Evolutionary conservation across 768 basidiomycete genomes (phyloP).

Genomic region (Pulveroboletus ravenelii): DNA sequence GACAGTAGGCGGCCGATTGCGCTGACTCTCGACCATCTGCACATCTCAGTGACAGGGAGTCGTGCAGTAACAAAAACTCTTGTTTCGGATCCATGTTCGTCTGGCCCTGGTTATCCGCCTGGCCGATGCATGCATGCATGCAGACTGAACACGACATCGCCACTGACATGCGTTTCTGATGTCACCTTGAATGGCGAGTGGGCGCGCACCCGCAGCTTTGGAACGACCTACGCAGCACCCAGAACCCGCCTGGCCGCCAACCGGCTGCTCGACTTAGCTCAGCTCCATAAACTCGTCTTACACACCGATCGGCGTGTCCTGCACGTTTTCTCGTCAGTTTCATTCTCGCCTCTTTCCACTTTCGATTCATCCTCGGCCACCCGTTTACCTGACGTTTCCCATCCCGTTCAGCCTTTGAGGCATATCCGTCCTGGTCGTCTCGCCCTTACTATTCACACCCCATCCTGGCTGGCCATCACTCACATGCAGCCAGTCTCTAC

Average conservation of each 20-base stretch:
- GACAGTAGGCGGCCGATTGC: neutral
- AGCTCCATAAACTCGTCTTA: constrained; percentile 8
- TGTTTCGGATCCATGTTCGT: too few species aligned
- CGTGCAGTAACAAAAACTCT: neutral
- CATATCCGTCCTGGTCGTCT: constrained; percentile 25
- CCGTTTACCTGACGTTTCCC: constrained; percentile 38
- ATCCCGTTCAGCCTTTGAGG: constrained; percentile 26
- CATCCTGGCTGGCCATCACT: constrained; percentile 23
- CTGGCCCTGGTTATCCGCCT: too few species aligned
- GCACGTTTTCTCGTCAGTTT: constrained; percentile 32
- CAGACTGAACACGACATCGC: constrained; percentile 7
- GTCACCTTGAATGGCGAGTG: constrained; percentile 22
- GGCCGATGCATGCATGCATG: too few species aligned
- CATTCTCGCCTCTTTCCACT: constrained; percentile 24
- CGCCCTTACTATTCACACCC: constrained; percentile 17
- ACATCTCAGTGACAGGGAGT: neutral
- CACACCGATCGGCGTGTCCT: constrained; percentile 25
- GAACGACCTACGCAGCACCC: constrained; percentile 14
- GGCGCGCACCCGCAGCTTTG: constrained; percentile 13
- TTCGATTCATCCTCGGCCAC: constrained; percentile 28
- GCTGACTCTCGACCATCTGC: neutral
- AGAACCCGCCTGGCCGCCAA: constrained; percentile 5
- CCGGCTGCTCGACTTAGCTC: constrained; percentile 10
- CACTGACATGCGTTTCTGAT: constrained; percentile 26
- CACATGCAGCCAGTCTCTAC: constrained; percentile 31